Evolutionary conservation across 768 basidiomycete species (phyloP).

Genomic region (Russula sp.): DNA sequence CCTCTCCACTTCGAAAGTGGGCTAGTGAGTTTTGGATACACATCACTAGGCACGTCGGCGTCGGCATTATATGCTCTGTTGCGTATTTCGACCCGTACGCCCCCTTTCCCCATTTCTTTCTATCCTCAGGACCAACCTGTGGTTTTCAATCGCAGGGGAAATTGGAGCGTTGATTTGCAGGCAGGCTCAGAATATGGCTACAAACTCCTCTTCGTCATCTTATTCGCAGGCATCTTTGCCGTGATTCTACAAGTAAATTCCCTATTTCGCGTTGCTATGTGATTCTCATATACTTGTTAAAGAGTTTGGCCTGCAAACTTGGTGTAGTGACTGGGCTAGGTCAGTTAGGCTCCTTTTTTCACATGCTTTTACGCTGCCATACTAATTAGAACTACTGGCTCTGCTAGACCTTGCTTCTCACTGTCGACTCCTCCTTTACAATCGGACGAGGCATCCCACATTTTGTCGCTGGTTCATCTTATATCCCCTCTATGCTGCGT

Average conservation of each 20-base stretch:
- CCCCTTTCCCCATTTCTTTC: neutral
- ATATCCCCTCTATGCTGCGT: conserved; percentile 38
- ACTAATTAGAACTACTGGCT: neutral
- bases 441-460: conserved; percentile 34
- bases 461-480: conserved; percentile 35
- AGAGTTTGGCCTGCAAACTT: conserved; percentile 73
- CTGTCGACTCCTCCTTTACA: conserved; percentile 40
- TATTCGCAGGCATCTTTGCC: conserved; percentile 76
- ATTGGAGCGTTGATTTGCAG: conserved; percentile 87
- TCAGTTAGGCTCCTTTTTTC: conserved; percentile 29
- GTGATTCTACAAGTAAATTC: conserved; percentile 65
- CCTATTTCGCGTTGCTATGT: neutral
- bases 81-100: conserved; percentile 85
- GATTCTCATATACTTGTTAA: neutral
- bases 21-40: conserved; percentile 32
- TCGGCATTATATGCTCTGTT: conserved; percentile 81
- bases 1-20: neutral
- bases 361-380: neutral
- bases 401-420: conserved; percentile 40
- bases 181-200: conserved; percentile 85
- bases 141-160: conserved; percentile 43
- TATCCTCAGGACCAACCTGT: neutral
- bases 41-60: conserved; percentile 59
- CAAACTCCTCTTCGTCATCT: conserved; percentile 67
- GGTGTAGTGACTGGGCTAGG: conserved; percentile 80